Conservation (phyloP, 495 filamentous ascomycete species). For the Tuber indicum region DNA sequence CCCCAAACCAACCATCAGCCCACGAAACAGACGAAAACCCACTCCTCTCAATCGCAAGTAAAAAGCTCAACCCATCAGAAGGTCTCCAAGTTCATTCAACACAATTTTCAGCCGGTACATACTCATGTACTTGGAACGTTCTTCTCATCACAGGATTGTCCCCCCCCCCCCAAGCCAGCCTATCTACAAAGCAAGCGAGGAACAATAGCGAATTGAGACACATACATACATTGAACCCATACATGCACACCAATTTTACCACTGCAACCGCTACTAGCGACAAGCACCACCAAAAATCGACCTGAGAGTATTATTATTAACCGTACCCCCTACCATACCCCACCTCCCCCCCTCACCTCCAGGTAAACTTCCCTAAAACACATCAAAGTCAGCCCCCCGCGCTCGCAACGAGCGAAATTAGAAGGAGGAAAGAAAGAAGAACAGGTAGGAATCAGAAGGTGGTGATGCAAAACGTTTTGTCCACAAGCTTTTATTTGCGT, state of each 20-base stretch:
- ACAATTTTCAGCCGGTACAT: background rate
- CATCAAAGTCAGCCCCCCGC: background rate
- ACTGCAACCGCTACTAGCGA: background rate
- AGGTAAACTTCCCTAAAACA: background rate
- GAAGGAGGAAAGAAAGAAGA: background rate
- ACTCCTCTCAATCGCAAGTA: background rate
- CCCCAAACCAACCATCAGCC: background rate
- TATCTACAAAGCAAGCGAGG: background rate
- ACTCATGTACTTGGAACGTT: background rate
- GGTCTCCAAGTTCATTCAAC: slow-evolving; percentile 5
- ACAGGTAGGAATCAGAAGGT: slow-evolving; percentile 21
- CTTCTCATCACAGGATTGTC: background rate
- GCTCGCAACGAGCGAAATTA: background rate
- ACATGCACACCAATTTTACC: background rate
- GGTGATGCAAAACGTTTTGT: slow-evolving; percentile 29
- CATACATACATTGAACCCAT: background rate
- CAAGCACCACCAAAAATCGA: background rate
- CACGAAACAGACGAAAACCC: background rate
- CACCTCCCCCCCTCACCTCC: background rate
- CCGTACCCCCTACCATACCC: background rate
- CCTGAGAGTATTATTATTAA: background rate
- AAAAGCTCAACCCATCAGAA: background rate
- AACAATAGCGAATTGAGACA: background rate
- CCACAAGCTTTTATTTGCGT: slow-evolving; percentile 18
- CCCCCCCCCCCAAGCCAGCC: too few species aligned